Evolutionary conservation across 2,329 filamentous ascomycete genomes (phyloP), one percentile per base, ranked within the genome.

Genomic region (Lecanosticta acicola): DNA sequence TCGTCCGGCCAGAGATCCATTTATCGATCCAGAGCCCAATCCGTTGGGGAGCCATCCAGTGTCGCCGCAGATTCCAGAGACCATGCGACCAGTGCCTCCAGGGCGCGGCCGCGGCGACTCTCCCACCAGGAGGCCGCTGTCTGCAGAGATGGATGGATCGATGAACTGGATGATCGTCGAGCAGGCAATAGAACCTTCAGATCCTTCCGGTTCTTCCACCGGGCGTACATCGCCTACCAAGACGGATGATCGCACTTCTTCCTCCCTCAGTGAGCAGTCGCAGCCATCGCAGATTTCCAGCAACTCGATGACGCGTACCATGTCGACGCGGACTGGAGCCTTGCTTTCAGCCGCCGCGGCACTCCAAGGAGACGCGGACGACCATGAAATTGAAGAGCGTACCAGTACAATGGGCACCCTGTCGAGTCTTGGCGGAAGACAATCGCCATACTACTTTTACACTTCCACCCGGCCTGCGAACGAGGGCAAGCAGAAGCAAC

Each of bases 241-340:
- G 50, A 73, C 68, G 24, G 75, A 79, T 33, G 76, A 80, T 29
- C 71, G 77, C 16, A 81, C 77, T 2, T 69, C 69, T 2, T 80
- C 77, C 1, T 76, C 72, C 21, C 64, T 81, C 3, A 80, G 76
- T 44, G 77, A 80, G 10, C 65, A 65, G 7, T 78, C 76, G 17
- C 62, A 64, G 3, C 62, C 61, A 4, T 74, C 72, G 3, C 63
- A 63, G 33, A 49, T 70, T 0, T 75, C 74, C 2, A 59, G 51
- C 17, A 68, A 58, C 19, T 70, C 68, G 29, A 58, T 75, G 11
- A 66, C 63, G 3, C 66, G 72, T 4, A 75, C 64, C 32, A 61
- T 71, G 24, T 75, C 72, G 0, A 67, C 70, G 36, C 67, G 69
- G 5, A 73, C 71, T 1, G 64, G 65, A 11, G 64, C 64, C 3